A percentile compares a stretch with the other conserved stretches of the same genome.
Conservation (phyloP, 2,329 filamentous ascomycete genomes). For the Penicillium sp. region DNA sequence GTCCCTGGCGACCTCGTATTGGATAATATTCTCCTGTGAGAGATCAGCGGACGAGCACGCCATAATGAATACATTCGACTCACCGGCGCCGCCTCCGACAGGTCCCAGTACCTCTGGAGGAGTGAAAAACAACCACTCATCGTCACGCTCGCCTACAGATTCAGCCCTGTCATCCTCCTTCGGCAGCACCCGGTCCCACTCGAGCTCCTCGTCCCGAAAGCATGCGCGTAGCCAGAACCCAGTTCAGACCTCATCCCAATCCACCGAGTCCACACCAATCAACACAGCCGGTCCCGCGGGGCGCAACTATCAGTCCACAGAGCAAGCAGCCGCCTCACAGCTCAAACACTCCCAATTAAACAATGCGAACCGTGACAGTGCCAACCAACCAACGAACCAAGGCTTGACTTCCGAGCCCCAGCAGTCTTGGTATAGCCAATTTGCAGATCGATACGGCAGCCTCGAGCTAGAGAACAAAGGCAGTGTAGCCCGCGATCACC, state of each 20-base stretch:
- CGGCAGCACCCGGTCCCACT: conserved; percentile 26
- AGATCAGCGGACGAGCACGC: conserved; percentile 30
- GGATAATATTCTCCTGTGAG: conserved; percentile 10
- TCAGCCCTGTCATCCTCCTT: conserved; percentile 27
- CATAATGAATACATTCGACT: conserved; percentile 37
- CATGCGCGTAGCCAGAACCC: conserved; percentile 19
- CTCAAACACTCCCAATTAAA: background rate
- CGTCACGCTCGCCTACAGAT: conserved; percentile 23
- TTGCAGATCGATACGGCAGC: conserved; percentile 60
- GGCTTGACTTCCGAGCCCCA: conserved; percentile 16
- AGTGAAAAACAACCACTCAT: conserved; percentile 20
- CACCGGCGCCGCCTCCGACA: conserved; percentile 25
- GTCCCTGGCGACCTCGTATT: conserved; percentile 10
- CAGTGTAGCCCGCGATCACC: conserved; percentile 64
- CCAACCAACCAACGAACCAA: conserved; percentile 1
- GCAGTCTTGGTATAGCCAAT: conserved; percentile 48
- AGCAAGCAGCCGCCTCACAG: background rate
- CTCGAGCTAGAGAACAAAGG: conserved; percentile 67
- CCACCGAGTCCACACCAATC: conserved; percentile 37
- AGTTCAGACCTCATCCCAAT: conserved; percentile 7
- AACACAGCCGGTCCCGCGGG: conserved; percentile 22
- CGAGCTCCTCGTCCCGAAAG: conserved; percentile 22
- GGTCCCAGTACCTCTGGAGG: conserved; percentile 10
- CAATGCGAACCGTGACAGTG: conserved; percentile 2
- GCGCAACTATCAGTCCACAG: conserved; percentile 38